Conservation (phyloP, 306 rosid genomes). For the Cucumis sativus region Cucumber_9930_V3 NC_026655.2:3288001-3288500, state of each 20-base stretch:
- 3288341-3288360: constrained; percentile 56
- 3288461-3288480: constrained; percentile 55
- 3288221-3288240: constrained; percentile 32
- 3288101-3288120: no score
- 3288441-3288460: constrained; percentile 61
- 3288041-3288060: no score
- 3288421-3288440: constrained; percentile 49
- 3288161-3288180: neutral
- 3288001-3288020: no score
- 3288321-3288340: constrained; percentile 44
- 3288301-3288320: constrained; percentile 54
- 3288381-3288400: constrained; percentile 73
- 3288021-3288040: no score
- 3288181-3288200: neutral
- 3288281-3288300: constrained; percentile 47
- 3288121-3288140: no score
- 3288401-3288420: constrained; percentile 55
- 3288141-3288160: neutral
- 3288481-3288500: constrained; percentile 58
- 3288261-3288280: constrained; percentile 48
- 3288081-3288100: no score
- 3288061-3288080: no score
- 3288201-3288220: constrained; percentile 34
- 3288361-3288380: constrained; percentile 51
- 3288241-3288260: constrained; percentile 56